Conservation (phyloP, 768 basidiomycete genomes). For the Russula olivacea region DNA sequence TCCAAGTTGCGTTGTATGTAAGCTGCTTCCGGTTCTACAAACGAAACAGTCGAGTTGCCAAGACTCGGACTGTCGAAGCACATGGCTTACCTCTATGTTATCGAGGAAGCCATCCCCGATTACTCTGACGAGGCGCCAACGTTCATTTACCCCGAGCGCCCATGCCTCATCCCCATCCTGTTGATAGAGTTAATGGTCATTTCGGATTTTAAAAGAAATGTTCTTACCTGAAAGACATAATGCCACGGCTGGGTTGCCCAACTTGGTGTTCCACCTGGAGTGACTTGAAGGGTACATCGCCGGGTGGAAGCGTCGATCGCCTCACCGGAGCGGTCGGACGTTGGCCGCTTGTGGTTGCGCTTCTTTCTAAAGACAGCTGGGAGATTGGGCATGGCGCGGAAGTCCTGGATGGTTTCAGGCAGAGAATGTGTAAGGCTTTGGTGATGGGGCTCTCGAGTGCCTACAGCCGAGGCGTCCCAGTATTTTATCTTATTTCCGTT, state of each 20-base stretch:
- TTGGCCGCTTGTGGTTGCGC: neutral
- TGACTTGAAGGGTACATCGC: constrained; percentile 1
- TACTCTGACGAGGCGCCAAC: constrained; percentile 18
- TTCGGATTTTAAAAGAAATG: neutral
- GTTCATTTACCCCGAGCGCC: constrained; percentile 12
- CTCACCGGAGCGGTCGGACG: neutral
- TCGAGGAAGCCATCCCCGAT: constrained; percentile 14
- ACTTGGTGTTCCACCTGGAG: constrained; percentile 11
- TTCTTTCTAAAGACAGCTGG: constrained; percentile 7
- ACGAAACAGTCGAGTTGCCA: neutral
- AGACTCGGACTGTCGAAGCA: neutral
- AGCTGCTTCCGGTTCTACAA: constrained; percentile 14
- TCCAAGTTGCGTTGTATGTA: constrained; percentile 16
- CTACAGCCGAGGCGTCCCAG: neutral
- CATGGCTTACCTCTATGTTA: constrained; percentile 5
- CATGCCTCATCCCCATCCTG: constrained; percentile 15
- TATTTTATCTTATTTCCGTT: constrained; percentile 2
- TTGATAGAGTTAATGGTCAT: neutral
- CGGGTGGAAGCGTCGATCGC: neutral
- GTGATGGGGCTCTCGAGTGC: neutral
- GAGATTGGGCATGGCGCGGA: neutral
- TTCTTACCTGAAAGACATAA: constrained; percentile 14
- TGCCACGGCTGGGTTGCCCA: constrained; percentile 19
- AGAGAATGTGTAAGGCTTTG: neutral
- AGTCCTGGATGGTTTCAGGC: neutral